A percentile compares a stretch with the other conserved stretches of the same genome.
These are phyloP conservation scores for Phytopythium sindhum DNA, from an alignment of 352 stramenopile genomes.

Conservation along the genomic window DNA sequence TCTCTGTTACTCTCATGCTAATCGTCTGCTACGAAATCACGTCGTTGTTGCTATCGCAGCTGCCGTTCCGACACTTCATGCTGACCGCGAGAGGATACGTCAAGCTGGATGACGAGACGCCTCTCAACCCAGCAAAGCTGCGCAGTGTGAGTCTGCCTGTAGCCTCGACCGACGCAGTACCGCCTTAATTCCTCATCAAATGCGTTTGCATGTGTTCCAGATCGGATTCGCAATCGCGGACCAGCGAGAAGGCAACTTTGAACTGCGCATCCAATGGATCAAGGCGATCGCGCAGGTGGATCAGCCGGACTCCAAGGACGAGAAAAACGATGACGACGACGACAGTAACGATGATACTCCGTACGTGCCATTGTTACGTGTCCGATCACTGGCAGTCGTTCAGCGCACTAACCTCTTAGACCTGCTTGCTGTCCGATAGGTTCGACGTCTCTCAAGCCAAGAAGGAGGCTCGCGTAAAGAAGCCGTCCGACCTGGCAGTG, in stretches of 20 bases:
- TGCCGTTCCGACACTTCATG: slow-evolving; percentile 79
- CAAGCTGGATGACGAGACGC: slow-evolving; percentile 73
- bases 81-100: slow-evolving; percentile 81
- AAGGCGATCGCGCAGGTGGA: slow-evolving; percentile 75
- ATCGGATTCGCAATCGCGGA: slow-evolving; percentile 84
- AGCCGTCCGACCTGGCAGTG: slow-evolving; percentile 10
- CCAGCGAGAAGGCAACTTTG: slow-evolving; percentile 83
- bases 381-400: background rate
- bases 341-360: slow-evolving; percentile 16
- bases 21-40: background rate
- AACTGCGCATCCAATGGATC: slow-evolving; percentile 84
- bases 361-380: background rate
- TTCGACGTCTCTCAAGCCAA: slow-evolving; percentile 3
- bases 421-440: background rate
- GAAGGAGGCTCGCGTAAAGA: background rate
- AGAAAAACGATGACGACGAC: slow-evolving; percentile 23
- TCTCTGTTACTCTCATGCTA: background rate
- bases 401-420: background rate
- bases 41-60: slow-evolving; percentile 17
- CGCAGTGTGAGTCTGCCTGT: slow-evolving; percentile 42
- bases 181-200: background rate
- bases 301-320: slow-evolving; percentile 24
- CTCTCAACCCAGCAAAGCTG: slow-evolving; percentile 71
- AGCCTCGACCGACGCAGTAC: background rate
- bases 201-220: slow-evolving; percentile 18